phyloP scores from a whole-genome alignment of 805 yeast genomes.

The Kodamaea lidongshanica region DNA sequence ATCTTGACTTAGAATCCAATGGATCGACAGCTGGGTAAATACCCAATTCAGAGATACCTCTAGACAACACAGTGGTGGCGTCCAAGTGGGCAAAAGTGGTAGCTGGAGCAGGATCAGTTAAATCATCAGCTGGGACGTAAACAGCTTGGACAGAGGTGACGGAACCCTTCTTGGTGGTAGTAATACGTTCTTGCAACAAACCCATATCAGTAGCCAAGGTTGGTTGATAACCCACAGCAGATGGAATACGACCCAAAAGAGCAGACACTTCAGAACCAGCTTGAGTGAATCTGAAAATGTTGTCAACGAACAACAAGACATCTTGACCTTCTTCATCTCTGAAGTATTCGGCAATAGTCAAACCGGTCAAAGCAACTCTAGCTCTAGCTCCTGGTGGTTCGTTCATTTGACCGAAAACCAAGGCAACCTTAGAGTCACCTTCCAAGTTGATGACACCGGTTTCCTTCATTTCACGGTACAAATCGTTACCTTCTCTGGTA shows the following conservation, averaged over 20 bases:
- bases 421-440: conserved; percentile 99
- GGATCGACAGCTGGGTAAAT: conserved; percentile 99
- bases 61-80: conserved; percentile 99
- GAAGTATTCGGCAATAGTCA: conserved; percentile 99
- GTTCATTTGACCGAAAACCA: conserved; percentile 99
- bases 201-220: conserved; percentile 99
- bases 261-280: conserved; percentile 99
- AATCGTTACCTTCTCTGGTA: conserved; percentile 99
- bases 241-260: conserved; percentile 99
- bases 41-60: conserved; percentile 99
- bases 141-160: conserved; percentile 99
- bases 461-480: conserved; percentile 99
- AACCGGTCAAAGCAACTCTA: conserved; percentile 99
- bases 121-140: conserved; percentile 99
- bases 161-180: conserved; percentile 99
- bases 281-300: conserved; percentile 99
- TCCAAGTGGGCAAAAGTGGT: conserved; percentile 99
- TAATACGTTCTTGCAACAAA: conserved; percentile 98
- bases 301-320: conserved; percentile 98
- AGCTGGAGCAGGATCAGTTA: conserved; percentile 99
- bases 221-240: conserved; percentile 99
- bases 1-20: conserved; percentile 97
- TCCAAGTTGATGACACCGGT: conserved; percentile 99
- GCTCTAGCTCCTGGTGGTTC: conserved; percentile 99
- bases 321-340: conserved; percentile 99